Evolutionary conservation across 257 asterid species (phyloP).

Genomic region (Solanum clarkiae): DNA sequence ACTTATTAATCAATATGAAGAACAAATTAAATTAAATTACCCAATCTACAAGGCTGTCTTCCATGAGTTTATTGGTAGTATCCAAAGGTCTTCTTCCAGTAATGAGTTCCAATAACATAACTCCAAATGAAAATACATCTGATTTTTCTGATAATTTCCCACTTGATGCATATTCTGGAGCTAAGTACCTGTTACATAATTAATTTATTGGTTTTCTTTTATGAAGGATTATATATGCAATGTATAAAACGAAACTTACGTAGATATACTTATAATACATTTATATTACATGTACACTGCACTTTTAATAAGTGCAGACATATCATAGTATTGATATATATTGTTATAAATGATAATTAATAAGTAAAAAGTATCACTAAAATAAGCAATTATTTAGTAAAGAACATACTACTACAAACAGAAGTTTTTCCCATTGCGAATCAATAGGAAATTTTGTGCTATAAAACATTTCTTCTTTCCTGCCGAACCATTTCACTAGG

Average conservation of each 20-base stretch:
- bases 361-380: no score
- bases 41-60: slow-evolving; percentile 91
- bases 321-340: no score
- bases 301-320: no score
- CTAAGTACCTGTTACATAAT: slow-evolving; percentile 41
- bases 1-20: neutral
- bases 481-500: no score
- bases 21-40: slow-evolving; percentile 13
- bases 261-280: no score
- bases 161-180: slow-evolving; percentile 92
- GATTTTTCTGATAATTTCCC: slow-evolving; percentile 78
- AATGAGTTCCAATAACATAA: slow-evolving; percentile 80
- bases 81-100: slow-evolving; percentile 80
- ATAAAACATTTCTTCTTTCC: no score
- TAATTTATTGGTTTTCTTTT: neutral
- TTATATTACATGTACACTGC: no score
- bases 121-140: slow-evolving; percentile 85
- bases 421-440: no score
- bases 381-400: no score
- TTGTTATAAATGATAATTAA: no score
- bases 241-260: neutral
- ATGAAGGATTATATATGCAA: neutral
- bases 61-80: slow-evolving; percentile 42
- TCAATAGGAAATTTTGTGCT: no score
- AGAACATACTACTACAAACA: no score